These are phyloP conservation scores for Microcos paniculata DNA, from an alignment of 345 rosid genomes.

Conservation along the genomic window DNA sequence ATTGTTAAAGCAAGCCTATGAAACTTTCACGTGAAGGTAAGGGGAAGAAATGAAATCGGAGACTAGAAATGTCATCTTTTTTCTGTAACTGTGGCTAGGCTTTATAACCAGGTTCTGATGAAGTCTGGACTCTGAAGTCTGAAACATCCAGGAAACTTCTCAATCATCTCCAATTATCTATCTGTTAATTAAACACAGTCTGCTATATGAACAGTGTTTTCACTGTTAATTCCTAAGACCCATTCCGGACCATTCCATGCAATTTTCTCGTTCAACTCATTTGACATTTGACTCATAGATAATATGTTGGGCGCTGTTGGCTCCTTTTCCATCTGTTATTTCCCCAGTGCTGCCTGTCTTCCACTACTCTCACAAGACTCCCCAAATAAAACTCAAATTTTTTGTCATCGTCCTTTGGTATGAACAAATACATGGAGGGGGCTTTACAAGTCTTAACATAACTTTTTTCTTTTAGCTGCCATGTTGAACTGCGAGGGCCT, in stretches of 20 bases:
- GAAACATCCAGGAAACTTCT: neutral
- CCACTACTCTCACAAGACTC: neutral
- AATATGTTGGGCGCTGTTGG: too few relatives aligned
- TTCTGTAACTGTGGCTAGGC: neutral
- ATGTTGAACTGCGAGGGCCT: neutral
- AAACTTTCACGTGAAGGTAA: conserved; percentile 17
- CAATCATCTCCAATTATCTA: neutral
- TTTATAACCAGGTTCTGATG: neutral
- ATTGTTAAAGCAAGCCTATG: neutral
- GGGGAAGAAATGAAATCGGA: neutral
- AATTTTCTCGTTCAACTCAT: neutral
- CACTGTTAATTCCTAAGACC: neutral
- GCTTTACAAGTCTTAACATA: neutral
- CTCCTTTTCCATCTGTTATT: neutral
- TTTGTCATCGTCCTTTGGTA: neutral
- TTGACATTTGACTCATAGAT: neutral
- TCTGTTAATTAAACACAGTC: neutral
- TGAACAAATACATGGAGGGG: neutral
- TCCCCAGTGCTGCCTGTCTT: neutral
- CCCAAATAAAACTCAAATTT: neutral
- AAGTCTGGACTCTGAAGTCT: neutral
- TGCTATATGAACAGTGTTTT: neutral
- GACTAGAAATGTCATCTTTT: neutral
- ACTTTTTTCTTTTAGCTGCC: neutral
- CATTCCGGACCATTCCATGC: neutral